phyloP scores from a whole-genome alignment of 1,284 basidiomycete genomes.

The Cryptococcus sp. region DNA sequence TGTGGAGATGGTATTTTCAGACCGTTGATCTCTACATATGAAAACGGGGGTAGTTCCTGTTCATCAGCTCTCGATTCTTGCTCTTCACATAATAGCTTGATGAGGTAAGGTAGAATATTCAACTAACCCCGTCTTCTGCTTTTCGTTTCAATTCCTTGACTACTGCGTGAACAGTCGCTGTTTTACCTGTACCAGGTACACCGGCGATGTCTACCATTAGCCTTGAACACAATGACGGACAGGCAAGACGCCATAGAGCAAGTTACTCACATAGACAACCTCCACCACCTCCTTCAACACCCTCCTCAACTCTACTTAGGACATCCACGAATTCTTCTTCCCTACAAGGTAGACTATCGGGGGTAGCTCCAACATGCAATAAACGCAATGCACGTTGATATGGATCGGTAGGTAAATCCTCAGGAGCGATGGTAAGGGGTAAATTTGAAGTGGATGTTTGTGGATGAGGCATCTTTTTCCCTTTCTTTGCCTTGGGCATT shows the following conservation, averaged over 20 bases:
- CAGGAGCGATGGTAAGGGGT: conserved; percentile 22
- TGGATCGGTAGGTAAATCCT: conserved; percentile 62
- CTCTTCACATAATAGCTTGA: too few species aligned
- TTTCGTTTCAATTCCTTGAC: conserved; percentile 81
- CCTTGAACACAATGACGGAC: too few species aligned
- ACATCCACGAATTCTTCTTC: conserved; percentile 81
- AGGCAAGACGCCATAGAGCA: not conserved
- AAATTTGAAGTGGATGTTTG: conserved; percentile 30
- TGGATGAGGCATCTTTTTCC: conserved; percentile 27
- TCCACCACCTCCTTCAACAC: conserved; percentile 87
- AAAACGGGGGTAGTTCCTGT: conserved; percentile 87
- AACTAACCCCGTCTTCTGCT: conserved; percentile 68
- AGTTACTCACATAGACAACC: conserved; percentile 81
- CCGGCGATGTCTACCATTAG: conserved; percentile 79
- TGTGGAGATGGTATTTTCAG: conserved; percentile 84
- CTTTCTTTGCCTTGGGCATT: conserved; percentile 8
- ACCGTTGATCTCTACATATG: conserved; percentile 97
- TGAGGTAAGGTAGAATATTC: not conserved
- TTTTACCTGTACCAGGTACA: conserved; percentile 97
- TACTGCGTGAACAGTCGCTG: conserved; percentile 91
- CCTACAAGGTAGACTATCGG: conserved; percentile 83
- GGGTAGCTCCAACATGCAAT: conserved; percentile 88
- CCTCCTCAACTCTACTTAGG: conserved; percentile 70
- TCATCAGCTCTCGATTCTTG: too few species aligned
- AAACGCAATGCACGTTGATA: conserved; percentile 81